phyloP scores from a whole-genome alignment of 345 rosid genomes.

The Kandelia obovata region DNA sequence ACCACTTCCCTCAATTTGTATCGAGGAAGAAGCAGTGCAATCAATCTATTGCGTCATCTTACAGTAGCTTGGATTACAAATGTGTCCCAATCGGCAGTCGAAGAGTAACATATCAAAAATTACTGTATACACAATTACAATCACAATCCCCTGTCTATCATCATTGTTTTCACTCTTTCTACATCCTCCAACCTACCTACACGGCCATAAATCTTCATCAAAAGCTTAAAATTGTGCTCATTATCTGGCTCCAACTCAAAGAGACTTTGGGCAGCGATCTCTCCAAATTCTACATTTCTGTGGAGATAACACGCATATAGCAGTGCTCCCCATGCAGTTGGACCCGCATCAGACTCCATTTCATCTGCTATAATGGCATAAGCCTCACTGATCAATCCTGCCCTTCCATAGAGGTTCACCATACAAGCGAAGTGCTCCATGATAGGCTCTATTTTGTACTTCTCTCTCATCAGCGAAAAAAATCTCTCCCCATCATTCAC shows the following conservation, averaged over 20 bases:
- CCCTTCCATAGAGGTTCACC: conserved; percentile 77
- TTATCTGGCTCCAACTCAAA: conserved; percentile 81
- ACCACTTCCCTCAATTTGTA: too few relatives aligned
- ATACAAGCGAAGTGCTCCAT: conserved; percentile 83
- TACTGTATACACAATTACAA: not conserved
- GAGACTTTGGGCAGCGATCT: conserved; percentile 59
- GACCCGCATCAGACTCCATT: conserved; percentile 70
- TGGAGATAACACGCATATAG: conserved; percentile 67
- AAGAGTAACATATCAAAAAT: not conserved
- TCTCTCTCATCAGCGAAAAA: conserved; percentile 50
- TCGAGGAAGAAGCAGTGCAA: too few relatives aligned
- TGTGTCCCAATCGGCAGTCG: not conserved
- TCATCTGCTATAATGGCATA: conserved; percentile 45
- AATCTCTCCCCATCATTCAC: conserved; percentile 61
- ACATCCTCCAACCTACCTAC: conserved; percentile 22
- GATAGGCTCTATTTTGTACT: conserved; percentile 40
- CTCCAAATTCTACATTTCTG: conserved; percentile 59
- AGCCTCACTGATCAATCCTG: conserved; percentile 61
- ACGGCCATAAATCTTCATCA: conserved; percentile 59
- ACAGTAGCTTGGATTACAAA: not conserved
- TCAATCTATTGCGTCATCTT: too few relatives aligned
- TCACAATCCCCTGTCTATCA: conserved; percentile 63
- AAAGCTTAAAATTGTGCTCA: conserved; percentile 66
- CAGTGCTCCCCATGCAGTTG: conserved; percentile 87
- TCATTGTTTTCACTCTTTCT: conserved; percentile 59